Evolutionary conservation across 2,329 filamentous ascomycete genomes (phyloP).

Genomic region (Aspergillus amoenus): DNA sequence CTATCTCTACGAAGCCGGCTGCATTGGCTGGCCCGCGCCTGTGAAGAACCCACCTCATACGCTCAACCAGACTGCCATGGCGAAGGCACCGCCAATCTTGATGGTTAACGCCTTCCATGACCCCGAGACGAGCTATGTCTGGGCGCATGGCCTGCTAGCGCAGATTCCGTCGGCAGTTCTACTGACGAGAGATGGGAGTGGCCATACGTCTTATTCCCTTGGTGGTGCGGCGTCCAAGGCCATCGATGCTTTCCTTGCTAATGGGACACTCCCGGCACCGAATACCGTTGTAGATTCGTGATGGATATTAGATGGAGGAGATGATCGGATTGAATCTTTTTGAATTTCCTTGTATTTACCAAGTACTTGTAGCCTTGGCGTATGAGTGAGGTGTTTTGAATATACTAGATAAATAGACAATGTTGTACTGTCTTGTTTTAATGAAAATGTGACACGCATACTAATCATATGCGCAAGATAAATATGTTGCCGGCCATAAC

Average conservation of each 20-base stretch:
- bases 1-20: slow-evolving; percentile 30
- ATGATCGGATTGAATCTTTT: background rate
- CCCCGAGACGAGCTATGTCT: slow-evolving; percentile 41
- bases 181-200: slow-evolving; percentile 39
- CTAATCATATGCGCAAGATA: no score
- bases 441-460: no score
- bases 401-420: no score
- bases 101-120: slow-evolving; percentile 43
- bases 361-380: no score
- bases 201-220: slow-evolving; percentile 2
- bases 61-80: slow-evolving; percentile 21
- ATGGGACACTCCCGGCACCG: background rate
- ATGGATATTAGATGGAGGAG: background rate
- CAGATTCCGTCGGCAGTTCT: slow-evolving; percentile 36
- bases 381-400: no score
- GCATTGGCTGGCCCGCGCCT: slow-evolving; percentile 43
- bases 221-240: background rate
- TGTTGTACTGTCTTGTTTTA: no score
- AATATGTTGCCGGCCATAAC: no score
- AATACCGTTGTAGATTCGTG: slow-evolving; percentile 5
- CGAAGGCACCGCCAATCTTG: slow-evolving; percentile 30
- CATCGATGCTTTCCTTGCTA: slow-evolving; percentile 8
- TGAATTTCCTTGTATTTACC: no score
- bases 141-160: slow-evolving; percentile 37
- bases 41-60: slow-evolving; percentile 35